A percentile compares a stretch with the other conserved stretches of the same genome.
Evolutionary conservation across 345 rosid species (phyloP).

Genomic region (Corymbia maculata): DNA sequence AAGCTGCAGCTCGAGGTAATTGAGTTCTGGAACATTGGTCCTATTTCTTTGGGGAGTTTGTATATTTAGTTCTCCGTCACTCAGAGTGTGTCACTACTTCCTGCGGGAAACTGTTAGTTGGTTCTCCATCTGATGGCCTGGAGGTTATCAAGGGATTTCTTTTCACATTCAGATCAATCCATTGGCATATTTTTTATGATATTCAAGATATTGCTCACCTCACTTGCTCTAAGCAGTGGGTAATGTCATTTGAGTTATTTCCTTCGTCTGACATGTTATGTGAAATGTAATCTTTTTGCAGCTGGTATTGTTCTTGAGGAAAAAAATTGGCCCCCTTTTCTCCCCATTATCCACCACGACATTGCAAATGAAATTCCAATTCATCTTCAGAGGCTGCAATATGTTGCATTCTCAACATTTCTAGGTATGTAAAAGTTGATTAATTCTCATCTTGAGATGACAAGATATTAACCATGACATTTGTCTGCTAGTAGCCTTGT

Average conservation of each 20-base stretch:
- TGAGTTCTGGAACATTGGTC: neutral
- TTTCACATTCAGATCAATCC: neutral
- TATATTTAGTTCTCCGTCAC: neutral
- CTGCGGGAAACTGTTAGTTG: neutral
- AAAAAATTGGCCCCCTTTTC: conserved; percentile 10
- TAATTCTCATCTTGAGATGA: neutral
- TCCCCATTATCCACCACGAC: conserved; percentile 7
- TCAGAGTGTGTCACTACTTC: neutral
- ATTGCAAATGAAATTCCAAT: conserved; percentile 8
- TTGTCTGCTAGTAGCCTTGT: neutral
- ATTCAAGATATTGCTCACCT: neutral
- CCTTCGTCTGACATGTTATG: neutral
- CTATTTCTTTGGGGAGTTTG: neutral
- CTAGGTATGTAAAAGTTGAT: neutral
- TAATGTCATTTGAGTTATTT: neutral
- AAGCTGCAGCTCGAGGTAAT: conserved; percentile 91
- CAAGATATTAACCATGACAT: neutral
- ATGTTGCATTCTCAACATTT: conserved; percentile 1
- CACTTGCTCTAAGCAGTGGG: neutral
- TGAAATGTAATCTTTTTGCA: neutral
- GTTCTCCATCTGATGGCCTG: neutral
- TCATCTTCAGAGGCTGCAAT: conserved; percentile 7
- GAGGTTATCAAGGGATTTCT: neutral
- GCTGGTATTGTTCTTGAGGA: conserved; percentile 6
- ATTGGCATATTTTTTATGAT: neutral